A percentile compares a stretch with the other conserved stretches of the same genome.
These are phyloP conservation scores for Talaromyces atroroseus DNA, from an alignment of 2,329 filamentous ascomycete genomes.

Conservation along the genomic window DNA sequence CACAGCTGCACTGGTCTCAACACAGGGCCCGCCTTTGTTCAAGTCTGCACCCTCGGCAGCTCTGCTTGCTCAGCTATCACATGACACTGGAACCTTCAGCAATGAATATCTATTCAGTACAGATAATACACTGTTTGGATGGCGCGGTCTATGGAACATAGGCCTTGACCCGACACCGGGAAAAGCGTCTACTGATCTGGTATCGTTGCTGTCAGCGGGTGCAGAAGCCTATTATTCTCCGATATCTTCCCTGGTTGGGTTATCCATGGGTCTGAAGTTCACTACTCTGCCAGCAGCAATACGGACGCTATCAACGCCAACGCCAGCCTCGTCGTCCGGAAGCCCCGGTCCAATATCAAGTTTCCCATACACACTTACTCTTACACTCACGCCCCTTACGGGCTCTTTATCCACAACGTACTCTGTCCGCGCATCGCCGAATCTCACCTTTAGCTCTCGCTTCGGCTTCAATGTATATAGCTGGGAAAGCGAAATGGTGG, in stretches of 20 bases:
- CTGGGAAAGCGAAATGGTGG: constrained; percentile 89
- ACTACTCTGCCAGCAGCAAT: constrained; percentile 66
- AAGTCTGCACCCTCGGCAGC: constrained; percentile 42
- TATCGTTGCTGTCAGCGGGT: constrained; percentile 81
- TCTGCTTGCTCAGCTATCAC: constrained; percentile 46
- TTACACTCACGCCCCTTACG: constrained; percentile 91
- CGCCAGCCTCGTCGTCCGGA: constrained; percentile 15
- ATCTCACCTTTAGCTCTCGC: constrained; percentile 78
- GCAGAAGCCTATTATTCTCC: constrained; percentile 94
- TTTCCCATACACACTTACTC: constrained; percentile 86
- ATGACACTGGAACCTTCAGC: constrained; percentile 80
- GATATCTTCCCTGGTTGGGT: constrained; percentile 85
- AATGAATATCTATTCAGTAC: constrained; percentile 88
- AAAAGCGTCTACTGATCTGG: constrained; percentile 10
- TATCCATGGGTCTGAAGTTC: constrained; percentile 84
- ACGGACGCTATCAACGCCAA: constrained; percentile 14
- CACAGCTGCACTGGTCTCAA: constrained; percentile 58
- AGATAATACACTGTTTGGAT: constrained; percentile 80
- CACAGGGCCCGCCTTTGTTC: constrained; percentile 35
- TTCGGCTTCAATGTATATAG: constrained; percentile 98
- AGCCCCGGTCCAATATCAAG: constrained; percentile 50
- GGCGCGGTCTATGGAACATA: constrained; percentile 91
- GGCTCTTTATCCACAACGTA: constrained; percentile 89
- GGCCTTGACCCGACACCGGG: constrained; percentile 51
- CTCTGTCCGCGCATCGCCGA: constrained; percentile 76